Evolutionary conservation across 2,329 filamentous ascomycete species (phyloP).

Genomic region (Sporothrix humicola): DNA sequence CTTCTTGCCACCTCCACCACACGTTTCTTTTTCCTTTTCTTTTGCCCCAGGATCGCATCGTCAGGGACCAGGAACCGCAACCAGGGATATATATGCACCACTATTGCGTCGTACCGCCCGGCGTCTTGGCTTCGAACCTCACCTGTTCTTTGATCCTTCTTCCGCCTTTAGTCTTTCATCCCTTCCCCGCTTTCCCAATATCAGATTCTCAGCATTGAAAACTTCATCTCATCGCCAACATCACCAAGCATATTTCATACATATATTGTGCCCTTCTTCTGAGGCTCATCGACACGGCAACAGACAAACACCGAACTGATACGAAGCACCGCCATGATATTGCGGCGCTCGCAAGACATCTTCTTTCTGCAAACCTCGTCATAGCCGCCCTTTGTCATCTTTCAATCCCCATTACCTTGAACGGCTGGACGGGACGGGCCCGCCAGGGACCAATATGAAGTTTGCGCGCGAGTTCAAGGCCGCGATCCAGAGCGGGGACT

Average conservation of each 20-base stretch:
- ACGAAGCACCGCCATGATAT: constrained; percentile 24
- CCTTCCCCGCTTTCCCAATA: constrained; percentile 9
- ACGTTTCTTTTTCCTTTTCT: not conserved
- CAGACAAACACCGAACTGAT: not conserved
- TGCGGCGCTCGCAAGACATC: constrained; percentile 25
- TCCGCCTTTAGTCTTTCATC: not conserved
- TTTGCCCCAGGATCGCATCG: constrained; percentile 19
- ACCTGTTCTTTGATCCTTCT: not conserved
- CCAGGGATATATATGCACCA: constrained; percentile 2
- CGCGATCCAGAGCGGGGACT: constrained; percentile 63
- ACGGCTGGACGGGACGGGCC: not conserved
- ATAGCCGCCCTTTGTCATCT: not conserved
- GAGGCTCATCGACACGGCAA: not conserved
- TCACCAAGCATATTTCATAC: not conserved
- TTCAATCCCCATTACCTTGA: not conserved
- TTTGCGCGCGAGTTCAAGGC: constrained; percentile 81
- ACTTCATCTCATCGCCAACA: not conserved
- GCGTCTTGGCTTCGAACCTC: not conserved
- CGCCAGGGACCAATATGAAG: constrained; percentile 67
- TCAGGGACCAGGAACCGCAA: constrained; percentile 17
- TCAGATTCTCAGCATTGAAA: not conserved
- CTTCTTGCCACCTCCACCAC: constrained; percentile 24
- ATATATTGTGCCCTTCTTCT: no score
- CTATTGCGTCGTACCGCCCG: not conserved
- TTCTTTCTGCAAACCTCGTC: not conserved